Evolutionary conservation across 257 asterid genomes (phyloP).

Genomic region (Petrea volubilis): DNA sequence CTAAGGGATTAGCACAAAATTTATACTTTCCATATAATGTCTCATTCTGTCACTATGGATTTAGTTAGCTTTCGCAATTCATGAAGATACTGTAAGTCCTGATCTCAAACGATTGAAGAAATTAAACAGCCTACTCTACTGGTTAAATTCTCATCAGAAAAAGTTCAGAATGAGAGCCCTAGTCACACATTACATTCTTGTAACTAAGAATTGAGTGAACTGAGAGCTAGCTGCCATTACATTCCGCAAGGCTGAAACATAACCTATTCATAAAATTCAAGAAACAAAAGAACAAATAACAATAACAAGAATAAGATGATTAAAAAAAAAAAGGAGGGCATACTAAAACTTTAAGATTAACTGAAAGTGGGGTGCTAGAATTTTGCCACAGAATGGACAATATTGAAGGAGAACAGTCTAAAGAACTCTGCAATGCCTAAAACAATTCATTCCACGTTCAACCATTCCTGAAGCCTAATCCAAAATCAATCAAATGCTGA

Average conservation of each 20-base stretch:
- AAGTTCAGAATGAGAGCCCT: too few species aligned
- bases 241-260: too few species aligned
- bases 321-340: neutral
- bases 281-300: too few species aligned
- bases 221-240: too few species aligned
- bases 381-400: neutral
- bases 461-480: neutral
- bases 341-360: neutral
- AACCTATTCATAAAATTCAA: too few species aligned
- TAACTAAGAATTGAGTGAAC: too few species aligned
- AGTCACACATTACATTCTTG: too few species aligned
- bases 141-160: too few species aligned
- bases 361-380: neutral
- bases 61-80: neutral
- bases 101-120: constrained; percentile 38
- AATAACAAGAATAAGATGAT: too few species aligned
- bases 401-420: neutral
- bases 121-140: too few species aligned
- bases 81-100: neutral
- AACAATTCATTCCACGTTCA: neutral
- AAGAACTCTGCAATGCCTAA: neutral
- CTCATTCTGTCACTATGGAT: neutral
- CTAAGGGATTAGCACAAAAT: too few species aligned
- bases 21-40: too few species aligned
- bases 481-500: neutral